These are phyloP conservation scores for Haematococcus lacustris DNA, from an alignment of 139 green algal species.

Conservation along the genomic window DNA sequence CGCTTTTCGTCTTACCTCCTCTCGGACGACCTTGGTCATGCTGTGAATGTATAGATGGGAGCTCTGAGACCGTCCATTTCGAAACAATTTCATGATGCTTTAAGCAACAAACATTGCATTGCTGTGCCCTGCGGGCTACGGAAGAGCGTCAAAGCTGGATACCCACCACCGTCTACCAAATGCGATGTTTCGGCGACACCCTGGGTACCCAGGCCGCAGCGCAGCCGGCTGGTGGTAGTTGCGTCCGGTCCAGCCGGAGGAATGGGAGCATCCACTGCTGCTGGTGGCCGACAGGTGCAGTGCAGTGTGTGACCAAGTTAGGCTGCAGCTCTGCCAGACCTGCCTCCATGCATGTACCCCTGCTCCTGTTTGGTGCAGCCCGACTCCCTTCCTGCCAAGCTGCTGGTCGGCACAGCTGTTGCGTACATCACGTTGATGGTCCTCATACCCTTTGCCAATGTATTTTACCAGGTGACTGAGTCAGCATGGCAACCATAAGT, in stretches of 20 bases:
- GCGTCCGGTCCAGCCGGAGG: constrained; percentile 24
- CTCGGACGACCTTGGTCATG: too few species aligned
- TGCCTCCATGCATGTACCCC: neutral
- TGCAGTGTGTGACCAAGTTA: neutral
- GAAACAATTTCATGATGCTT: too few species aligned
- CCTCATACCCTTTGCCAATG: constrained; percentile 69
- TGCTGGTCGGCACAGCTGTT: constrained; percentile 46
- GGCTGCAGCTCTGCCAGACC: neutral
- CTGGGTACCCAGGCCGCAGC: too few species aligned
- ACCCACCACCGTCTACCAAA: neutral
- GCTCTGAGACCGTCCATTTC: too few species aligned
- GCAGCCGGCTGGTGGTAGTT: too few species aligned
- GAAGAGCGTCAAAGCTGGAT: neutral
- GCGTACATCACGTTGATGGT: constrained; percentile 63
- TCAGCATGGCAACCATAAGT: too few species aligned
- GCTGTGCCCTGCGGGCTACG: too few species aligned
- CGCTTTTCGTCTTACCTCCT: too few species aligned
- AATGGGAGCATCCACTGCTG: constrained; percentile 24
- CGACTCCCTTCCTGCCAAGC: constrained; percentile 34
- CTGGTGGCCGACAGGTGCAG: constrained; percentile 27
- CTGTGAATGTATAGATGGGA: too few species aligned
- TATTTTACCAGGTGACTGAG: constrained; percentile 62
- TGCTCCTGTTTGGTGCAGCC: constrained; percentile 27
- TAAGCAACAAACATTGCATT: too few species aligned
- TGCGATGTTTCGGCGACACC: too few species aligned